Evolutionary conservation across 352 stramenopile genomes (phyloP), one percentile per base, ranked within the genome.

Genomic region (Globisporangium camurandrum): DNA sequence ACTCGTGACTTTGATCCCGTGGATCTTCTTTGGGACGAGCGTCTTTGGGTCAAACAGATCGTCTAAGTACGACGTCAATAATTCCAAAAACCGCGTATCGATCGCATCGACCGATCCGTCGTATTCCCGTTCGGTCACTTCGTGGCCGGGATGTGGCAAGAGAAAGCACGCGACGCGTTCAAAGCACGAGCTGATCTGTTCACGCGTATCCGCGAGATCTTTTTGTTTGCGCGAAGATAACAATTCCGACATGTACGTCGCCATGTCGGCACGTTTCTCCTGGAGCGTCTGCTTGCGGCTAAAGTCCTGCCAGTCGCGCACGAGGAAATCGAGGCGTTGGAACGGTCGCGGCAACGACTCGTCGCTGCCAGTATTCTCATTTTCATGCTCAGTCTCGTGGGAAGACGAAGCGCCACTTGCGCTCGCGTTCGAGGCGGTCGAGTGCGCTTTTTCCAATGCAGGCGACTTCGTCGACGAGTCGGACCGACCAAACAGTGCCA

Each of bases 221-320:
- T 96, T 93, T 48, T 97, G 89, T 59, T 93, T 91, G 24, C 96
- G 84, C 38, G 93, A 88, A 20, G 76, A 80, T 19, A 99, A 76
- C 22, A 98, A 68, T 48, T 97, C 80, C 39, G 88, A 68, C 61
- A 98, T 86, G 64, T 99, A 99, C 51, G 84, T 67, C 45, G 89
- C 71, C 93, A 98, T 98, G 69, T 97, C 86, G 30, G 89, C 73
- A 44, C 88, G 75, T 56, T 95, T 95, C 57, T 95, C 82, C 12
- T 81, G 70, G 44, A 96, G 53, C 54, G 65, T 97, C 76, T 81
- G 86, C 64, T 71, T 97, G 34, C 80, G 69, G n/a, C 76, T 94
- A 59, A 98, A 98, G 58, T 98, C 95, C 65, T 98, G 94, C 95
- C 95, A 99, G 75, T 99, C 96, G 26, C 97, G 89, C 51, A 99